phyloP scores from a whole-genome alignment of 805 yeast species.

The Teunomyces lycoperdinae region DNA sequence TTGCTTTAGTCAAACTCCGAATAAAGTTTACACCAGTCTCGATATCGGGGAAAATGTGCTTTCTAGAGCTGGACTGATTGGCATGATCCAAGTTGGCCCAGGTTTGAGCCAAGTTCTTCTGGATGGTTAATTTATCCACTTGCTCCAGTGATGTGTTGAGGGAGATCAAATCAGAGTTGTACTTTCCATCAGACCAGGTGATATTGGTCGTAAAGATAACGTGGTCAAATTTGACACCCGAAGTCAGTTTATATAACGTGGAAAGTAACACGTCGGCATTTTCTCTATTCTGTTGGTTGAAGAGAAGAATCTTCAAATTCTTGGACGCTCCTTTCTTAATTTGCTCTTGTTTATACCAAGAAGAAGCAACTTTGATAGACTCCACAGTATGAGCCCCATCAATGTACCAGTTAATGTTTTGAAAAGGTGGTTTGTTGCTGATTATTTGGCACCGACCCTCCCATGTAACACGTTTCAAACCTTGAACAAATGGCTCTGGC shows the following conservation, averaged over 20 bases:
- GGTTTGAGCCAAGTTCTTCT: constrained; percentile 63
- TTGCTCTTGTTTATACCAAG: constrained; percentile 58
- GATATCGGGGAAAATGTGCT: constrained; percentile 65
- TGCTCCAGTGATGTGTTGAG: constrained; percentile 76
- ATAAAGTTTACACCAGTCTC: constrained; percentile 66
- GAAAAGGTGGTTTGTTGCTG: constrained; percentile 37
- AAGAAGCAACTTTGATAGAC: constrained; percentile 75
- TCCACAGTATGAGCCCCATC: constrained; percentile 98
- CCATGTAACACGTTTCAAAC: constrained; percentile 73
- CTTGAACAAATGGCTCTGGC: constrained; percentile 52
- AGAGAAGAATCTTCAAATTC: constrained; percentile 54
- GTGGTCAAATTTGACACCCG: constrained; percentile 57
- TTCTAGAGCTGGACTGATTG: constrained; percentile 24
- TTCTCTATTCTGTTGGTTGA: constrained; percentile 94
- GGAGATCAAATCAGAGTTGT: constrained; percentile 80
- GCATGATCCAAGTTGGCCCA: constrained; percentile 59
- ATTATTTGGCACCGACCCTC: constrained; percentile 93
- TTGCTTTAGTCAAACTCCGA: constrained; percentile 38
- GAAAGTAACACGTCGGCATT: constrained; percentile 60
- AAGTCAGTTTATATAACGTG: constrained; percentile 42
- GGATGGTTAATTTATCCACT: constrained; percentile 79
- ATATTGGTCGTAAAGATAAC: constrained; percentile 87
- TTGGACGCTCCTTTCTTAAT: constrained; percentile 19
- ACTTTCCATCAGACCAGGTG: constrained; percentile 82
- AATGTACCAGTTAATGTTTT: constrained; percentile 66